Evolutionary conservation across 805 yeast species (phyloP), one percentile per base, ranked within the genome.

Genomic region (Ascoidea asiatica): DNA sequence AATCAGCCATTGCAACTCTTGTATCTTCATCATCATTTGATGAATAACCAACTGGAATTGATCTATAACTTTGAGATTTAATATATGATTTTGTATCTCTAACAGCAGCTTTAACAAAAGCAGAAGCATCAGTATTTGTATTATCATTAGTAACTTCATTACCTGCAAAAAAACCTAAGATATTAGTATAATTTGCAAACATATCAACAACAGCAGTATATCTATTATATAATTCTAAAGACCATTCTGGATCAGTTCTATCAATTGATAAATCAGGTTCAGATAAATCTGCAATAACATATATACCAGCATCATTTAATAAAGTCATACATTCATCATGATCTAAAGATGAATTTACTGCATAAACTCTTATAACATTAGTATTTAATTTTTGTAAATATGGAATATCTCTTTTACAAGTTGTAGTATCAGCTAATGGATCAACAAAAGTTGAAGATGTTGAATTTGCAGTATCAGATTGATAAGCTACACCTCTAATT

Each of bases 111-210:
- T 83, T 83, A 52, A 83, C 90, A 59, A 74, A 83, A 37, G 90
- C 81, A 45, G 90, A 82, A 46, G 90, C 80, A 50, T 70, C 79
- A 46, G 89, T 78, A 65, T 79, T 81, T 53, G 74, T 58, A 29
- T 59, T 60, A 54, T 75, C 70, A 64, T 82, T 81, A 56, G 87
- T 73, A 50, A 83, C 90, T 70, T 83, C 90, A 59, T 83, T 83
- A 71, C 90, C 90, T 41, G 90, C 90, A 61, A 82, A 82, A 72
- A 82, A 83, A 55, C 92, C 92, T 52, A 83, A 67, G 43, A 81
- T 70, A 61, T 82, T 83, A 56, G 84, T 72, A 63, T 81, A 82
- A 58, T 73, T 69, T 47, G 74, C 74, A 70, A 83, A 77, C 55
- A 63, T 60, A 59, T 83, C 90, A 53, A 83, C 77, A 43, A 82